phyloP scores from a whole-genome alignment of 768 basidiomycete genomes.

The Thelephora aurantiotincta region DNA sequence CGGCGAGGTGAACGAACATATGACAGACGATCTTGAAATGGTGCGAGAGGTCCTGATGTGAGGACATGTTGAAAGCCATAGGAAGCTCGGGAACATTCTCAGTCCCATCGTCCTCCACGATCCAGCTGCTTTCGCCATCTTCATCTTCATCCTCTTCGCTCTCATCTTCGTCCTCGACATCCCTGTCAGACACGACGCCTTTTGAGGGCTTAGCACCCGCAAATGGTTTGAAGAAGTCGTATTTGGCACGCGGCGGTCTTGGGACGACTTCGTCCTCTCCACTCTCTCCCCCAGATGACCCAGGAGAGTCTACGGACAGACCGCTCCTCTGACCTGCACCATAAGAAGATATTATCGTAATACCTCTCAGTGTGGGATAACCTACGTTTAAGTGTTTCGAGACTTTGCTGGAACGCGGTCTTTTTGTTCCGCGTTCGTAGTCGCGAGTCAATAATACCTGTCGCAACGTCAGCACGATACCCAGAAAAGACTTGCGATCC shows the following conservation, averaged over 20 bases:
- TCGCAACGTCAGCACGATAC: neutral
- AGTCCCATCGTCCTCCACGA: slow-evolving; percentile 44
- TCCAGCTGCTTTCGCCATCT: slow-evolving; percentile 31
- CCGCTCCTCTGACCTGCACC: slow-evolving; percentile 30
- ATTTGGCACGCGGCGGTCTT: slow-evolving; percentile 1
- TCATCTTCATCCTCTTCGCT: slow-evolving; percentile 11
- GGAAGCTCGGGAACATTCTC: slow-evolving; percentile 37
- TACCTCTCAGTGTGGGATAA: neutral
- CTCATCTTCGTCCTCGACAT: slow-evolving; percentile 5
- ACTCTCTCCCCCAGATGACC: slow-evolving; percentile 18
- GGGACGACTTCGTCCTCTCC: slow-evolving; percentile 6
- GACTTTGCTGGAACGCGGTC: slow-evolving; percentile 43
- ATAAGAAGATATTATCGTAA: too few relatives aligned
- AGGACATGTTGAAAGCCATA: slow-evolving; percentile 65
- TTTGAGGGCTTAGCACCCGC: slow-evolving; percentile 9
- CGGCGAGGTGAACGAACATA: slow-evolving; percentile 71
- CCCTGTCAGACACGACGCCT: neutral
- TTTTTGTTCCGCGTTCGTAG: slow-evolving; percentile 47
- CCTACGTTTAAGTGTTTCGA: slow-evolving; percentile 56
- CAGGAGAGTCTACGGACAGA: slow-evolving; percentile 14
- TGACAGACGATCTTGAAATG: slow-evolving; percentile 87
- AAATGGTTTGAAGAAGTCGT: slow-evolving; percentile 10
- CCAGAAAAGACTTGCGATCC: neutral
- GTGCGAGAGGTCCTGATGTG: slow-evolving; percentile 59
- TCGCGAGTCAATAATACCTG: slow-evolving; percentile 52